phyloP scores from a whole-genome alignment of 2,329 filamentous ascomycete species.

The Exophiala calicioides region DNA sequence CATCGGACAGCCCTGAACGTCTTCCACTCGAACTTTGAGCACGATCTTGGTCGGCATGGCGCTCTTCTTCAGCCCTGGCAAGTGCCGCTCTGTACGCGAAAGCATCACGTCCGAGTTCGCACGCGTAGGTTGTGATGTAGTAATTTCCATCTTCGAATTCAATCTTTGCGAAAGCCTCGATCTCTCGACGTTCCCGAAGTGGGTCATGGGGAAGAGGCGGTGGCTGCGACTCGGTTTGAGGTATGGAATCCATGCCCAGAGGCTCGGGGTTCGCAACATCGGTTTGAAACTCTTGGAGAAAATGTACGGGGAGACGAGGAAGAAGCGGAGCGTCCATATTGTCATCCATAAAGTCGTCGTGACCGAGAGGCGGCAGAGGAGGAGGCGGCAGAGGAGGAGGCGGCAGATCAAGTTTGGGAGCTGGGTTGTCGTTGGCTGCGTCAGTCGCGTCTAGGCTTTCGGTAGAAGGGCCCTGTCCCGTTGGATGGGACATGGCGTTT shows the following conservation, averaged over 20 bases:
- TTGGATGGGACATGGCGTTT: neutral
- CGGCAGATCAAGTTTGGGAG: too few relatives aligned
- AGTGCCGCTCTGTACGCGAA: conserved; percentile 51
- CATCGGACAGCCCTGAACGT: conserved; percentile 47
- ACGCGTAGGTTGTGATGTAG: conserved; percentile 64
- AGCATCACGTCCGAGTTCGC: conserved; percentile 64
- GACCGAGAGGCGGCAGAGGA: conserved; percentile 13
- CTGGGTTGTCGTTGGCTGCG: conserved; percentile 7
- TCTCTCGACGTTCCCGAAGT: conserved; percentile 32
- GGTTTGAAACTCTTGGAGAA: conserved; percentile 6
- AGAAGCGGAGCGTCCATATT: conserved; percentile 7
- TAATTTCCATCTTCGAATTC: conserved; percentile 67
- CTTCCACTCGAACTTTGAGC: conserved; percentile 48
- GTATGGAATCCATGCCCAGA: neutral
- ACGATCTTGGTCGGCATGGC: conserved; percentile 39
- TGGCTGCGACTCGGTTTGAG: conserved; percentile 16
- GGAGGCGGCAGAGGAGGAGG: conserved; percentile 18
- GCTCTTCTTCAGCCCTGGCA: conserved; percentile 45
- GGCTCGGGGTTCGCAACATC: neutral
- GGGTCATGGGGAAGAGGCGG: conserved; percentile 19
- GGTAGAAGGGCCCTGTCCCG: conserved; percentile 1
- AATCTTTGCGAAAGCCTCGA: conserved; percentile 64
- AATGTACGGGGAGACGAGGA: conserved; percentile 7
- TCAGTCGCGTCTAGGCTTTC: neutral
- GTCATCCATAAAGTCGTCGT: conserved; percentile 18